Conservation (phyloP, 2,329 filamentous ascomycete species). For the Escovopsis sp. region DNA sequence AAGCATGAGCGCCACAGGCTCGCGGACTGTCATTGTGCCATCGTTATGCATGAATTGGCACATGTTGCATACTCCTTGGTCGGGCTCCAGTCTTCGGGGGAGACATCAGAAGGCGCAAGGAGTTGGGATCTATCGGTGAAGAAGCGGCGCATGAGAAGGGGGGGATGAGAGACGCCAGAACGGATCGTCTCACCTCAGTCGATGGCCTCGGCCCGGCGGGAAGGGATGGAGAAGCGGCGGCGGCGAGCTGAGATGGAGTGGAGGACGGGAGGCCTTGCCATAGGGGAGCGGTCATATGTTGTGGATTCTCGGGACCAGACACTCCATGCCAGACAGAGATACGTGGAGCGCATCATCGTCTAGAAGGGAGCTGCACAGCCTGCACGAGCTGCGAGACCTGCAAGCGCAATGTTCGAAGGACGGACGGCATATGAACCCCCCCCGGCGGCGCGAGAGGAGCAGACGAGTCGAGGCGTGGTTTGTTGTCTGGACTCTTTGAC, state of each 20-base stretch:
- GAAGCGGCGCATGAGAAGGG: neutral
- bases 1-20: no score
- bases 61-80: no score
- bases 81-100: no score
- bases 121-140: neutral
- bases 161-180: no score
- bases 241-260: neutral
- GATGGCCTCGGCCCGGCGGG: neutral
- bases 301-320: neutral
- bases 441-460: no score
- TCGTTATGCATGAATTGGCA: no score
- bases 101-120: neutral
- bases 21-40: no score
- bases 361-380: neutral
- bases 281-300: neutral
- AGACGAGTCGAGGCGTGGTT: no score
- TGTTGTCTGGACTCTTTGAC: no score
- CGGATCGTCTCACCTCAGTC: neutral
- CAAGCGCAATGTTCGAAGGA: neutral
- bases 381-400: neutral
- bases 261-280: neutral
- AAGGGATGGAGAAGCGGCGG: neutral
- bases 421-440: neutral
- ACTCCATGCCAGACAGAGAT: neutral
- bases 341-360: neutral